Conservation (phyloP, 2,329 filamentous ascomycete genomes). For the Trichothecium sympodiale region DNA sequence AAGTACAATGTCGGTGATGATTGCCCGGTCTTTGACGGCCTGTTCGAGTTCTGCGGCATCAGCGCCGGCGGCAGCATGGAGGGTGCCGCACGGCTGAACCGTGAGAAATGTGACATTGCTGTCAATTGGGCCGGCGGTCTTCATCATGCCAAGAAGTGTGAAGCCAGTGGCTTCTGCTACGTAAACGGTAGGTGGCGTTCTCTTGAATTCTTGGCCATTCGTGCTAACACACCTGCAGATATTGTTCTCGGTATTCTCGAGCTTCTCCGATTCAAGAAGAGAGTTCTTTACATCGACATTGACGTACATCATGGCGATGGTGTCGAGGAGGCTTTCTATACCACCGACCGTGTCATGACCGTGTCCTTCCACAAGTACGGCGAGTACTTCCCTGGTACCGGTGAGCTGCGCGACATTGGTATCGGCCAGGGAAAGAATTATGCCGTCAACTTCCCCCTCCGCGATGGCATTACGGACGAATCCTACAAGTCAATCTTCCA, state of each 20-base stretch:
- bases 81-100: conserved; percentile 79
- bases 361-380: conserved; percentile 96
- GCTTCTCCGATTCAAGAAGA: conserved; percentile 77
- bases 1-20: conserved; percentile 96
- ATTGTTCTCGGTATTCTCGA: conserved; percentile 94
- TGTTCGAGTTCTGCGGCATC: conserved; percentile 94
- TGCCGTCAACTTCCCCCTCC: conserved; percentile 80
- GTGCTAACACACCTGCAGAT: conserved; percentile 38
- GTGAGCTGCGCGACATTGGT: conserved; percentile 75
- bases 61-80: conserved; percentile 92
- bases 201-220: neutral
- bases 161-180: conserved; percentile 96
- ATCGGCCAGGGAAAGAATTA: conserved; percentile 84
- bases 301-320: conserved; percentile 91
- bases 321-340: conserved; percentile 88
- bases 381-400: conserved; percentile 89
- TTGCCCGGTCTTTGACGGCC: conserved; percentile 92
- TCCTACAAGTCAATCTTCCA: conserved; percentile 89
- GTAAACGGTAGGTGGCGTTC: conserved; percentile 64
- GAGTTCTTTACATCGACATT: conserved; percentile 96
- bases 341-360: conserved; percentile 85
- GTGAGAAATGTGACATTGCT: conserved; percentile 88
- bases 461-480: conserved; percentile 82
- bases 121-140: conserved; percentile 97
- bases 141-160: conserved; percentile 94